Evolutionary conservation across 192 early-diverging fungal genomes (phyloP), one percentile per base, ranked within the genome.

Genomic region (Phlyctochytrium arcticum): DNA sequence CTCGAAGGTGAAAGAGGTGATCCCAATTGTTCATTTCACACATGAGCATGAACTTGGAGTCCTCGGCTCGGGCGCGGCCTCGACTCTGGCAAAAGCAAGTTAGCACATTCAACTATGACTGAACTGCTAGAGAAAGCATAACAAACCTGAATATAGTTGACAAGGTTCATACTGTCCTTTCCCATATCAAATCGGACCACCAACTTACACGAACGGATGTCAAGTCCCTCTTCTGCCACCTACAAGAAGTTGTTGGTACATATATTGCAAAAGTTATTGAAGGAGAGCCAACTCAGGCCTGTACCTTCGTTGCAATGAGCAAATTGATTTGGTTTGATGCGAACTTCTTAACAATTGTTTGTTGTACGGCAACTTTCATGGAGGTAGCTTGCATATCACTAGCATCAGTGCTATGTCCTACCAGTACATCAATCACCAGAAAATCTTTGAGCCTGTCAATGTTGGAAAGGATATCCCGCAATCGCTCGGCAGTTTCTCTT

Each of bases 211-310:
- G 89, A 86, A 66, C 91, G 90, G 46, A 98, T 92, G 69, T 98
- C 95, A 1, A 98, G 74, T 21, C 95, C 95, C 70, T 98, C 95
- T 67, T 96, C 95, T 9, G 92, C 95, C 9, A 98, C 93, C 76
- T 78, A 50, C 15, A 4, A n/a, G n/a, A n/a, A n/a, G n/a, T n/a
- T n/a, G n/a, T n/a, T n/a, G n/a, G n/a, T n/a, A n/a, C n/a, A n/a
- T n/a, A n/a, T n/a, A n/a, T n/a, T n/a, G n/a, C n/a, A n/a, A n/a
- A n/a, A n/a, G n/a, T n/a, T n/a, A n/a, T n/a, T n/a, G n/a, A n/a
- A n/a, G n/a, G n/a, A n/a, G n/a, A n/a, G n/a, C n/a, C 39, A 44
- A 42, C 69, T 2, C 27, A 24, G n/a, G n/a, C 10, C 26, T 8
- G 63, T 26, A 78, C 76, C 76, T 88, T 87, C 1, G 95, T 98